Base-by-base conservation (phyloP, 148 eudicot species). In the Rhododendron molle region DNA sequence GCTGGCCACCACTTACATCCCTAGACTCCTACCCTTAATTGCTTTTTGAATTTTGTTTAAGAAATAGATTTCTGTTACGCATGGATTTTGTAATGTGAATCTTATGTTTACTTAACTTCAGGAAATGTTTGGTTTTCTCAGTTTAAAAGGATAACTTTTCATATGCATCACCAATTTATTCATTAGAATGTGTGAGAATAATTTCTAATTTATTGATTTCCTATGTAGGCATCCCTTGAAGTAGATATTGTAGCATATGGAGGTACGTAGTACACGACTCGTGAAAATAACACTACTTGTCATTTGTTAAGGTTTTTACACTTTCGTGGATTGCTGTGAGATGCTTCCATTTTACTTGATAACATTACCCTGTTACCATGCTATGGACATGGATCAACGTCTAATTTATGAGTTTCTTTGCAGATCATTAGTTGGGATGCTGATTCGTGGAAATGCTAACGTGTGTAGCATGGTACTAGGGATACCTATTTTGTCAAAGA, bases 201-300 rank as follows among this genome's bases (percentile, higher is more conserved):
- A 18, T n/a, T 18, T 44, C 30, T 9, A 40, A 34, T 10, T 73
- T 82, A 76, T 50, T 58, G 14, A 62, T 67, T 86, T 78, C n/a
- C 81, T 38, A 90, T 73, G 85, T 90, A 96, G 98, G 98, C 95
- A 84, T 85, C 88, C 85, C 87, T 97, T 43, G 90, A 94, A 89
- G 99, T 96, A 87, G 99, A 96, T 86, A 94, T 96, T 82, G 94
- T 96, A 76, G 99, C 99, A 32, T 95, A 95, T 85, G 99, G 99
- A 91, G 99, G 99, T 96, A 89, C 72, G 72, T 60, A 18, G 38
- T 23, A 72, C 65, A 46, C 47, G 56, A 46, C 36, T 40, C 3
- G 32, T 46, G 78, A 52, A 47, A 47, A 14, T 71, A 47, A 16
- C 50, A 18, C 10, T 15, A 4, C 20, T 49, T 83, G 28, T 32